Evolutionary conservation across 164 flowering plant species (phyloP), one percentile per base, ranked within the genome.

Genomic region (Amborella trichopoda): DNA sequence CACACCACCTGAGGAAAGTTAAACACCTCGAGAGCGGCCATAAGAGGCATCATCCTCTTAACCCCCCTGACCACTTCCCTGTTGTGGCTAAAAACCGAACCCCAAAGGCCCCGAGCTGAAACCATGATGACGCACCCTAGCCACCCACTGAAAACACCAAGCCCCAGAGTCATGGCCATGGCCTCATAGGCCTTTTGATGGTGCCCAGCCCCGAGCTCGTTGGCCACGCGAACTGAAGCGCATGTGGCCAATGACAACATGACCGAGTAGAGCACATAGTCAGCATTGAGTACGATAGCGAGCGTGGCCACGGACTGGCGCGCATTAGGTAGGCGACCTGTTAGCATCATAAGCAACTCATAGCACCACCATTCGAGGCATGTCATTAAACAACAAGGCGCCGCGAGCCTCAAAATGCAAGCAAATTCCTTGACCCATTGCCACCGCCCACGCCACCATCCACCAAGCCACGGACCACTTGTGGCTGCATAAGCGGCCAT

Each of bases 281-380:
- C 95, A 30, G 86, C 87, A 61, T 91, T 86, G 0, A 91, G 63
- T n/a, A 83, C 85, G 9, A 91, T 72, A 23, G 76, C 81, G 11
- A 91, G 14, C 2, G 80, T 72, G 5, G 85, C 75, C 1, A 83
- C 83, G 0, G 74, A 69, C 55, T 66, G 70, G 46, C 58, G 68
- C 1, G 95, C 85, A 34, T 83, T 66, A 0, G 68, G 43, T 0
- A 91, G 64, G 27, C 71, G 69, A 16, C 94, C 98, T 2, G 96
- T 64, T 8, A 83, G 71, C 58, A 91, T 41, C 48, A 91, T 75
- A 40, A 91, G 33, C 39, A 83, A 79, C 78, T 90, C 94, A 28
- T 53, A 68, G 68, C 98, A 83, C 98, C 98, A 90, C 98, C 98
- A 90, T 49, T 86, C 98, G 3, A 90, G 89, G 63, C 95, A 90